Conservation (phyloP, 371 early-diverging fungal genomes). For the Amoeboaphelidium occidentale region DNA sequence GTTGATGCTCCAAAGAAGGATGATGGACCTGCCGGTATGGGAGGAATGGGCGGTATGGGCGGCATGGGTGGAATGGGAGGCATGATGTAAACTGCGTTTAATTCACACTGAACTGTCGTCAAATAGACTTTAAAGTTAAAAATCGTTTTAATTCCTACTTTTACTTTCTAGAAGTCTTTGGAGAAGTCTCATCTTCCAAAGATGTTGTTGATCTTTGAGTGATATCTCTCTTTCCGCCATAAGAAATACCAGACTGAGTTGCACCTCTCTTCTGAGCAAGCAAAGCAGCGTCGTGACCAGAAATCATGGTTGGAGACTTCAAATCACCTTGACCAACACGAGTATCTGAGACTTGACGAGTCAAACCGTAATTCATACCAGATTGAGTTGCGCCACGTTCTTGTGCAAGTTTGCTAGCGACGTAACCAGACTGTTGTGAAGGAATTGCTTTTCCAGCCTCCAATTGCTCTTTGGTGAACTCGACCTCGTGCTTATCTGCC, state of each 20-base stretch:
- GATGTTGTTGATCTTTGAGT: too few species aligned
- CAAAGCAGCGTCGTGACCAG: too few species aligned
- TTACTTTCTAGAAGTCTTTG: too few species aligned
- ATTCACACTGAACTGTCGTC: too few species aligned
- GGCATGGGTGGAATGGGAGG: constrained; percentile 17
- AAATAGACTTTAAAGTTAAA: too few species aligned
- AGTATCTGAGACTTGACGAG: too few species aligned
- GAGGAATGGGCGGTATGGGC: constrained; percentile 36
- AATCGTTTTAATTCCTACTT: too few species aligned
- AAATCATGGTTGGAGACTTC: too few species aligned
- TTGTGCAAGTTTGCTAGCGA: background rate
- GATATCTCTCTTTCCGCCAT: background rate
- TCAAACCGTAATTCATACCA: background rate
- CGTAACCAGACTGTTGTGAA: background rate
- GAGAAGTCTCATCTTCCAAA: too few species aligned
- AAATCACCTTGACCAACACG: too few species aligned
- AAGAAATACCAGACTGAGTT: background rate
- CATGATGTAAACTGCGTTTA: too few species aligned
- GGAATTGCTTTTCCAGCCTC: constrained; percentile 25
- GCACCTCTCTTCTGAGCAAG: background rate
- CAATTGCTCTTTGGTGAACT: constrained; percentile 36
- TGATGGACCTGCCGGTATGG: constrained; percentile 12
- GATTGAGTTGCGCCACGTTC: background rate
- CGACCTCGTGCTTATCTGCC: constrained; percentile 35
- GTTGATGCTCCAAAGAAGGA: constrained; percentile 70